Percentiles rank a stretch among this genome's conserved stretches.
Conservation (phyloP, 495 filamentous ascomycete species). For the Pseudoneurospora amorphoporcata region DNA sequence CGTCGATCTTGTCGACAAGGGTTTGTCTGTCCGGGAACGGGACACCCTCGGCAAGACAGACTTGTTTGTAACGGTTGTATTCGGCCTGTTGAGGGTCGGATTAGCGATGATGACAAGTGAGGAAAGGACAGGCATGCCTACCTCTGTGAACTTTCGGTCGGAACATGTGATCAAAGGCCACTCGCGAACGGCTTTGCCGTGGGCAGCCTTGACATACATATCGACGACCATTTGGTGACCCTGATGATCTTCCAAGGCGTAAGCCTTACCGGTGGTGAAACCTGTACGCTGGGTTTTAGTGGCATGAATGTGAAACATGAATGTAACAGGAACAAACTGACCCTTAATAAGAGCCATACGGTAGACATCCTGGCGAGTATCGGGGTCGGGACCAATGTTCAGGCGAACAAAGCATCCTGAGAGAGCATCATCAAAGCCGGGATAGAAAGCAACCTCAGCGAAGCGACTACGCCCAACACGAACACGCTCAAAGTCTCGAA, state of each 20-base stretch:
- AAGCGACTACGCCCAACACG: constrained; percentile 75
- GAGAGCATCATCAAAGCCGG: constrained; percentile 73
- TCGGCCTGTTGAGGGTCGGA: constrained; percentile 49
- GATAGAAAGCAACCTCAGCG: constrained; percentile 79
- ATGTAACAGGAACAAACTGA: constrained; percentile 22
- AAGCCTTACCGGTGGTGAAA: constrained; percentile 67
- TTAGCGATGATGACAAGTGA: neutral
- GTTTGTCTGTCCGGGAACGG: constrained; percentile 57
- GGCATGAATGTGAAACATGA: neutral
- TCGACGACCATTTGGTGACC: constrained; percentile 66
- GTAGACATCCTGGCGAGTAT: constrained; percentile 63
- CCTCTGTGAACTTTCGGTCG: constrained; percentile 63
- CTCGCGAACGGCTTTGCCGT: constrained; percentile 66
- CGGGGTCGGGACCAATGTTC: constrained; percentile 60
- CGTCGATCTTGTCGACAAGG: constrained; percentile 59
- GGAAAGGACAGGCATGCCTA: constrained; percentile 23
- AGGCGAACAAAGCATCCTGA: constrained; percentile 71
- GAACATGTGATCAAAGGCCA: constrained; percentile 82
- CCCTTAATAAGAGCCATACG: constrained; percentile 80
- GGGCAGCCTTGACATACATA: constrained; percentile 59
- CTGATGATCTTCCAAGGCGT: constrained; percentile 59
- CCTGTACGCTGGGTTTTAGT: constrained; percentile 32
- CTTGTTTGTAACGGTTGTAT: constrained; percentile 71
- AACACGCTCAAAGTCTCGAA: constrained; percentile 73
- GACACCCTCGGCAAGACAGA: constrained; percentile 58